phyloP scores from a whole-genome alignment of 495 filamentous ascomycete species.

The Aspergillus sclerotioniger region DNA sequence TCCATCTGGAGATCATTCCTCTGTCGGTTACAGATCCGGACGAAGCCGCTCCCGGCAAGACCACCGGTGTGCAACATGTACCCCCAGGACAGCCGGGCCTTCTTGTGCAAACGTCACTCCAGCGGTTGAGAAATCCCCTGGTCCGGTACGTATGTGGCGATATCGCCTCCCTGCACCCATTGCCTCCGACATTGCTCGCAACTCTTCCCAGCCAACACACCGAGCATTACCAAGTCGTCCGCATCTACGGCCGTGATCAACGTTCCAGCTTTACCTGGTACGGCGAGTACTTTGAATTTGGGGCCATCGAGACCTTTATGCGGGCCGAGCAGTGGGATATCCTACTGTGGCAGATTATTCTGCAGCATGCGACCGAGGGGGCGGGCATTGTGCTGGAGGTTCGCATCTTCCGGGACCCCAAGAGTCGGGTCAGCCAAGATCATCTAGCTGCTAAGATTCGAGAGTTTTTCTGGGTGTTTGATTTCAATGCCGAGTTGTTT shows the following conservation, averaged over 20 bases:
- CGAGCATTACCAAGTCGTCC: constrained; percentile 4
- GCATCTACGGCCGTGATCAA: constrained; percentile 28
- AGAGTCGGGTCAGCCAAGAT: neutral
- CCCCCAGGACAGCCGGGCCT: constrained; percentile 27
- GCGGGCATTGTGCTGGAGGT: neutral
- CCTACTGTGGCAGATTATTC: neutral
- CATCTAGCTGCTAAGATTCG: neutral
- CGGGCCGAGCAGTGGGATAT: neutral
- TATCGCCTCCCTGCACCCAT: constrained; percentile 26
- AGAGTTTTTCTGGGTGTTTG: constrained; percentile 6
- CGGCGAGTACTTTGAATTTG: constrained; percentile 28
- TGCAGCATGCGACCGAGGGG: neutral
- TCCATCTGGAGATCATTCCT: constrained; percentile 31
- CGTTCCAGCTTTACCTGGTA: constrained; percentile 29
- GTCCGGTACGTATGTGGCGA: constrained; percentile 41
- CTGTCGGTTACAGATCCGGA: constrained; percentile 7
- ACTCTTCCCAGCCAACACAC: neutral
- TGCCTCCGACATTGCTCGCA: constrained; percentile 7
- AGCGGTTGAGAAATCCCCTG: constrained; percentile 35
- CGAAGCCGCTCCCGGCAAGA: no score
- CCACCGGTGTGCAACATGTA: neutral
- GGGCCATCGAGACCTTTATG: constrained; percentile 12
- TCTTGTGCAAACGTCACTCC: constrained; percentile 36
- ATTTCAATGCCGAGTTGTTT: constrained; percentile 3
- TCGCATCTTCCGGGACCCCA: neutral